A percentile compares a stretch with the other conserved stretches of the same genome.
phyloP scores from a whole-genome alignment of 73 alveolate genomes.

The Blepharisma japonicum region DNA sequence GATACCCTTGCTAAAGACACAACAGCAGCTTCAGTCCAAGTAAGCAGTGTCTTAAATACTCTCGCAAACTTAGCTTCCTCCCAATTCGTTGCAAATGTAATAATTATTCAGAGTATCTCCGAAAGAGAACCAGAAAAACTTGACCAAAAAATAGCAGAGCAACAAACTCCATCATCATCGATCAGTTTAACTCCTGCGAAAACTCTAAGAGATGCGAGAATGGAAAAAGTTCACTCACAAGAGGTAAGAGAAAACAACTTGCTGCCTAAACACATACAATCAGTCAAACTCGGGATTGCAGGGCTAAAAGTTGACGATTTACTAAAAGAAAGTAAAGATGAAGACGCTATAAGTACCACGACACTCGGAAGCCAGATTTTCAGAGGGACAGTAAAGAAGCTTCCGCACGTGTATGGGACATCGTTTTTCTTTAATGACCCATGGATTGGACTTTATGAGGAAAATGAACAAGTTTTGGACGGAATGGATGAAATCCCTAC shows the following conservation, averaged over 20 bases:
- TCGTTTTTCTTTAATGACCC: constrained; percentile 24
- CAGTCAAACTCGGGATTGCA: background rate
- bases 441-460: constrained; percentile 29
- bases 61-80: constrained; percentile 21
- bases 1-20: background rate
- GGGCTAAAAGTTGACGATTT: constrained; percentile 21
- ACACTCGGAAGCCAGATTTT: constrained; percentile 17
- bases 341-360: background rate
- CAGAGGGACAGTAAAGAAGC: constrained; percentile 28
- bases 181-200: background rate
- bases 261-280: constrained; percentile 23
- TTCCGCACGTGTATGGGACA: constrained; percentile 9
- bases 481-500: constrained; percentile 8
- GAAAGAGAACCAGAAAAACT: background rate
- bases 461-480: constrained; percentile 4
- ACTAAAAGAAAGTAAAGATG: constrained; percentile 11
- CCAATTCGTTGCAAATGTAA: constrained; percentile 23
- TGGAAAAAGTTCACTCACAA: constrained; percentile 28
- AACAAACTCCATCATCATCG: background rate
- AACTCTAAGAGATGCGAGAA: constrained; percentile 11
- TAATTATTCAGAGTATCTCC: constrained; percentile 2
- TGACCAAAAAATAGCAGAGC: background rate
- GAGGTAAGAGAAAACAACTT: constrained; percentile 3
- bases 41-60: constrained; percentile 4
- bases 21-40: constrained; percentile 10